Evolutionary conservation across 1,284 basidiomycete genomes (phyloP).

Genomic region (Trametes hirsuta): DNA sequence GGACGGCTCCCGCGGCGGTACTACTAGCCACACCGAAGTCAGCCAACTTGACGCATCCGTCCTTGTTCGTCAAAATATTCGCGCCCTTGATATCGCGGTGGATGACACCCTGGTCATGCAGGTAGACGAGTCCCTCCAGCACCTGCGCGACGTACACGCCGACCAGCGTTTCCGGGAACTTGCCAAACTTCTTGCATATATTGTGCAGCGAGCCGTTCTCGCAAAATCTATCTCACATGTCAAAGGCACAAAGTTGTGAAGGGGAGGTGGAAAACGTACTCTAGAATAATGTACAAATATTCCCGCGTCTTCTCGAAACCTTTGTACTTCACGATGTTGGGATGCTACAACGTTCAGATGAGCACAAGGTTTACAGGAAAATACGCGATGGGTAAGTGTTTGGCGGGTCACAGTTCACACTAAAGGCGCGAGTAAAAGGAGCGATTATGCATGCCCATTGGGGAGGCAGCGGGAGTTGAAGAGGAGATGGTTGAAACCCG

Average conservation of each 20-base stretch:
- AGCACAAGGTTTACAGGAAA: not conserved
- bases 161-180: conserved; percentile 96
- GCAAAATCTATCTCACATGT: conserved; percentile 69
- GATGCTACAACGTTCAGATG: conserved; percentile 51
- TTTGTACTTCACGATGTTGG: conserved; percentile 99
- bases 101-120: conserved; percentile 97
- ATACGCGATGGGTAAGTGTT: not conserved
- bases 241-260: not conserved
- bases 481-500: no score
- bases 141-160: conserved; percentile 96
- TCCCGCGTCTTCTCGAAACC: conserved; percentile 96
- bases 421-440: no score
- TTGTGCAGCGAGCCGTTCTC: conserved; percentile 97
- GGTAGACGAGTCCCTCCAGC: conserved; percentile 89
- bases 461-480: no score
- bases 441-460: no score
- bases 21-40: conserved; percentile 91
- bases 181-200: conserved; percentile 96
- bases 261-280: conserved; percentile 47
- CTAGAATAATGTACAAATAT: conserved; percentile 94
- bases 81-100: conserved; percentile 99
- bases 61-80: conserved; percentile 97
- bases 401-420: not conserved
- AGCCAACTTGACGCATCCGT: conserved; percentile 94
- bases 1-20: conserved; percentile 69